phyloP scores from a whole-genome alignment of 139 green algal genomes.

The Choricystis sp. region DNA sequence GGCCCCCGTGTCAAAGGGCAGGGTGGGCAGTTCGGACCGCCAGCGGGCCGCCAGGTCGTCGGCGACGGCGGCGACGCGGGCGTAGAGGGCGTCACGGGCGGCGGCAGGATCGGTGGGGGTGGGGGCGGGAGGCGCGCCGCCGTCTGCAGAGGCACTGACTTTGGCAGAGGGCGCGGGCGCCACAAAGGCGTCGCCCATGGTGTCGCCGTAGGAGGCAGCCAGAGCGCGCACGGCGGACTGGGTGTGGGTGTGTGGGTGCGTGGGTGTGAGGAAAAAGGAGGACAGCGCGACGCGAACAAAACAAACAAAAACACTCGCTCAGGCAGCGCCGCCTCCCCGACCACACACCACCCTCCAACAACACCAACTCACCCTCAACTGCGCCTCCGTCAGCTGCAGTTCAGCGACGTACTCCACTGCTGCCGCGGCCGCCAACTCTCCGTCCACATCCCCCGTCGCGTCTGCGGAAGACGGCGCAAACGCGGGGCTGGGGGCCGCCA shows the following conservation, averaged over 20 bases:
- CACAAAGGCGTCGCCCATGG: neutral
- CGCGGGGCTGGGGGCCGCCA: constrained; percentile 29
- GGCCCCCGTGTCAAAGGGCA: constrained; percentile 33
- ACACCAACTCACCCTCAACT: constrained; percentile 42
- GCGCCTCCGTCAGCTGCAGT: constrained; percentile 64
- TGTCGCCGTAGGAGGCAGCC: neutral
- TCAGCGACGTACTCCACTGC: constrained; percentile 57
- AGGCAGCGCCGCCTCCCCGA: no score
- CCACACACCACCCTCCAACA: neutral
- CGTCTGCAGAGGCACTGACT: neutral
- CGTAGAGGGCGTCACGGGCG: neutral
- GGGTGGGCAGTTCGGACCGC: constrained; percentile 21
- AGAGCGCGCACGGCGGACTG: no score
- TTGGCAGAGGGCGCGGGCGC: neutral
- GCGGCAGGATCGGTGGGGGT: neutral
- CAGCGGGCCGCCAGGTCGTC: constrained; percentile 22
- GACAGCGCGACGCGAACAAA: no score
- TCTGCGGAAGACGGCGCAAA: constrained; percentile 16
- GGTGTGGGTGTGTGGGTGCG: no score
- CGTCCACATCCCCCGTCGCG: constrained; percentile 5
- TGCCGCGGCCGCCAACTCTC: constrained; percentile 14
- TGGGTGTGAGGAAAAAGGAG: no score
- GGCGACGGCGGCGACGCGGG: constrained; percentile 4
- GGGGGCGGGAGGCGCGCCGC: no score
- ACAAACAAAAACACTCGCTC: no score